phyloP scores from a whole-genome alignment of 176 grass and related monocot species.

The sorghum (Sorghum bicolor) region Sorghum_bicolor_NCBIv3 NC_012871.2:5465501-5466000 shows the following conservation, averaged over 20 bases:
- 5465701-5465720: background rate
- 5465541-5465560: constrained; percentile 20
- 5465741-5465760: background rate
- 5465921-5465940: background rate
- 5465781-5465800: background rate
- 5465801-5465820: background rate
- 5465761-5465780: background rate
- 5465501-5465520: background rate
- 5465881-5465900: background rate
- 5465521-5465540: background rate
- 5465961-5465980: background rate
- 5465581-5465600: constrained; percentile 84
- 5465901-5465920: background rate
- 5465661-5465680: background rate
- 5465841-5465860: background rate
- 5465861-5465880: background rate
- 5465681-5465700: background rate
- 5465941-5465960: background rate
- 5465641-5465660: constrained; percentile 43
- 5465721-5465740: background rate
- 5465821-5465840: background rate
- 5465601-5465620: constrained; percentile 90
- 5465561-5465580: constrained; percentile 57
- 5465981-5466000: constrained; percentile 2
- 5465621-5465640: constrained; percentile 84